Conservation (phyloP, 2,329 filamentous ascomycete species). For the Arthrobotrys megalospora region DNA sequence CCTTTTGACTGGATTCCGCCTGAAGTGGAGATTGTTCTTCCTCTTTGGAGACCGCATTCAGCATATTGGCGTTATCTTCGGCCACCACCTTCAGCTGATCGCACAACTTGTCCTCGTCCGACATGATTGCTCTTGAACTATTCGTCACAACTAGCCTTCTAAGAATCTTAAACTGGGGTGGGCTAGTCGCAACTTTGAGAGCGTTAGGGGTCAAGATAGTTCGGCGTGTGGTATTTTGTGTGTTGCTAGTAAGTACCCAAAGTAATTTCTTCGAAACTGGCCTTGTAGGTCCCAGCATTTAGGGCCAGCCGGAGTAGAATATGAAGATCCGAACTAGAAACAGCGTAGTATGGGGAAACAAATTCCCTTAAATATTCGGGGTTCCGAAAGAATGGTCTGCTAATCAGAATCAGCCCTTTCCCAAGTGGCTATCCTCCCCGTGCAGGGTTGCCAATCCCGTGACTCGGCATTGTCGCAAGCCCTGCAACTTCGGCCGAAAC, state of each 20-base stretch:
- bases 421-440: constrained; percentile 13
- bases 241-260: constrained; percentile 26
- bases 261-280: not conserved
- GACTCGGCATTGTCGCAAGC: constrained; percentile 7
- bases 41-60: constrained; percentile 9
- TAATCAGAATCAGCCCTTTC: not conserved
- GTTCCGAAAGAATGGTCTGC: not conserved
- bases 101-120: constrained; percentile 33
- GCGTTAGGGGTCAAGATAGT: not conserved
- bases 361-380: constrained; percentile 1
- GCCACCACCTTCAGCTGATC: constrained; percentile 42
- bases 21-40: constrained; percentile 12
- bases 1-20: constrained; percentile 16
- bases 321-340: not conserved
- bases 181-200: not conserved
- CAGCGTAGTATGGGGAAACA: not conserved
- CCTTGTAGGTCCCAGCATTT: constrained; percentile 13
- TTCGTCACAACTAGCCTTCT: not conserved
- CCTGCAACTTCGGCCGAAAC: constrained; percentile 50
- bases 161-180: not conserved
- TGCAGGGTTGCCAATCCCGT: constrained; percentile 35
- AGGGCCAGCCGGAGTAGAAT: not conserved
- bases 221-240: constrained; percentile 41
- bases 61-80: constrained; percentile 38
- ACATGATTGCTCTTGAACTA: constrained; percentile 6